Conservation (phyloP, 2,329 filamentous ascomycete genomes). For the Fusarium multiceps region DNA sequence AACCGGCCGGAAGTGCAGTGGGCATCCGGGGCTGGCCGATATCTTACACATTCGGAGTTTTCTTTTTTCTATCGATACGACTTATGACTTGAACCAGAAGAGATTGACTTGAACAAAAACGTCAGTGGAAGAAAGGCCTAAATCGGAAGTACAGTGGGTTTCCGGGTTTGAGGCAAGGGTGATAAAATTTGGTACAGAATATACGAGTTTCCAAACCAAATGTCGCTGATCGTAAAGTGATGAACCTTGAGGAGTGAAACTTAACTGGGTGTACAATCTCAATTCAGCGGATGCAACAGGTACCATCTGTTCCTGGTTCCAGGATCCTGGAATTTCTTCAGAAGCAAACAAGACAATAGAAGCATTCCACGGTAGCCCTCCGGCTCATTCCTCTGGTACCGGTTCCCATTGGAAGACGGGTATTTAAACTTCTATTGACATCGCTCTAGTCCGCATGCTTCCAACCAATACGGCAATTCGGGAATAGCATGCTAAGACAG, state of each 20-base stretch:
- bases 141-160: constrained; percentile 45
- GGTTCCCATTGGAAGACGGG: neutral
- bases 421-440: neutral
- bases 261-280: neutral
- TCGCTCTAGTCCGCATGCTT: neutral
- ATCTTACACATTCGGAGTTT: neutral
- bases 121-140: neutral
- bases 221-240: neutral
- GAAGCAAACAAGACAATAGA: neutral
- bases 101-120: constrained; percentile 36
- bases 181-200: constrained; percentile 10
- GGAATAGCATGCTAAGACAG: neutral
- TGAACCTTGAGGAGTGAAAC: too few species aligned
- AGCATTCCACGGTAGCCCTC: neutral
- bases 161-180: constrained; percentile 29
- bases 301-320: neutral
- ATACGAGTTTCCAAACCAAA: neutral
- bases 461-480: neutral
- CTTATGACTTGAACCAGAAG: constrained; percentile 14
- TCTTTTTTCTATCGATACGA: constrained; percentile 17
- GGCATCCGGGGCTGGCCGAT: constrained; percentile 30
- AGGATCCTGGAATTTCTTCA: neutral
- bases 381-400: constrained; percentile 1
- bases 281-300: neutral
- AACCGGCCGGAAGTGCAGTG: constrained; percentile 41